phyloP scores from a whole-genome alignment of 345 rosid genomes.

The Eucalyptus sp. region DNA sequence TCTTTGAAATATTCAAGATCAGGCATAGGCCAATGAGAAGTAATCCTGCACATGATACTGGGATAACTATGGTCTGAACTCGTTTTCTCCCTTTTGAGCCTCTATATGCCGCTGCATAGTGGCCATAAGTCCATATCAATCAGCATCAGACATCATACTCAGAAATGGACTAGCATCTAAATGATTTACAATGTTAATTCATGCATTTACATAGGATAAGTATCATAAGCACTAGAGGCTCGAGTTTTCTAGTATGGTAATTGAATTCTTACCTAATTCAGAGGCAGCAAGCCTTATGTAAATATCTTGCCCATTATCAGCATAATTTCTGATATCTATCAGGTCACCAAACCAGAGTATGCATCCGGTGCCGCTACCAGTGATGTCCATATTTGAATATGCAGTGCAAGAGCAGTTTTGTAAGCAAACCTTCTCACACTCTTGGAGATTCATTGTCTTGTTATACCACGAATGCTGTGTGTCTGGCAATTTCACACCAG shows the following conservation, averaged over 20 bases:
- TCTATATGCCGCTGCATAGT: neutral
- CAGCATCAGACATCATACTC: neutral
- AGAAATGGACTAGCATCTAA: neutral
- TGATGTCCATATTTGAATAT: constrained; percentile 22
- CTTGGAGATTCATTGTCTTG: constrained; percentile 9
- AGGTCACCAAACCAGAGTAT: constrained; percentile 35
- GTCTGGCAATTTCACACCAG: constrained; percentile 32
- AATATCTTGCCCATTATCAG: constrained; percentile 16
- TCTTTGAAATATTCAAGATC: neutral
- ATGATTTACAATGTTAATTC: neutral
- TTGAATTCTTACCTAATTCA: constrained; percentile 4
- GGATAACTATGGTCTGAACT: neutral
- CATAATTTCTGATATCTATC: constrained; percentile 16
- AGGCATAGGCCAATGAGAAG: neutral
- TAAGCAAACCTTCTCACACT: constrained; percentile 10
- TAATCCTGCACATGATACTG: neutral
- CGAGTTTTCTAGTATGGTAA: neutral
- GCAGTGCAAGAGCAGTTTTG: constrained; percentile 41
- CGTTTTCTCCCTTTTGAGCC: neutral
- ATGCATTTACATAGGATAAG: neutral
- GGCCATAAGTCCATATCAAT: neutral
- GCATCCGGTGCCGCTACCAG: constrained; percentile 34
- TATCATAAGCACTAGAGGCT: neutral
- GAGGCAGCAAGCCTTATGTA: constrained; percentile 29
- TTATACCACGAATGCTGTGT: constrained; percentile 7